Base-by-base conservation (phyloP, 192 early-diverging fungal genomes). In the Bifiguratus adelaidae region DNA sequence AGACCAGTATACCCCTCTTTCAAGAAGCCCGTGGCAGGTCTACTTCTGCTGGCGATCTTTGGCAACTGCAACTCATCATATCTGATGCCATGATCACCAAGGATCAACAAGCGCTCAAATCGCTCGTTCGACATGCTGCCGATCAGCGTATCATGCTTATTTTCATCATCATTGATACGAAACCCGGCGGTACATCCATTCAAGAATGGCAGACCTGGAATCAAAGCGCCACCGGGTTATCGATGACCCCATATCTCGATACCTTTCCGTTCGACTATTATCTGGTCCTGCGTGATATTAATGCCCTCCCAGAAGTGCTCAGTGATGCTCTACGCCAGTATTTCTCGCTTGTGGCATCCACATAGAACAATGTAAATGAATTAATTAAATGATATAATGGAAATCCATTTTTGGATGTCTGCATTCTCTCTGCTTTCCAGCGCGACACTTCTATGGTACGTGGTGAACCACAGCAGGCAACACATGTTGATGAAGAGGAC, bases 231-330 rank as follows among this genome's bases (percentile, higher is more conserved):
- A 80, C 53, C 7, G 73, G 68, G 33, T 58, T 95, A 52, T 54
- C 81, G 53, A 78, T 91, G 67, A 76, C 75, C 27, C 64, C 80
- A 36, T 99, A 96, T 61, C 75, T 99, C 50, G 89, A 95, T 36
- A 89, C 86, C 8, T 99, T 99, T 81, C 93, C 95, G 21, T 99
- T 99, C 71, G 85, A 95, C 56, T 95, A 94, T 70, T 99, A 91
- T 58, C 81, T 97, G 33, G 80, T 97, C 15, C 59, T 97, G 45
- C 82, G 80, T 51, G 81, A 97, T 58, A 85, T 96, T 57, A 82
- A 88, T 51, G 70, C 76, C 20, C 68, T 98, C 37, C 91, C 95
- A 0, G 79, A 83, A 45, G 89, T 91, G 4, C 68, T 98, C 37
- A 70, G 89, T 12, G 93, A 96, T 62, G 86, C 89, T n/a, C 71